Conservation (phyloP, 352 stramenopile species). For the Phytophthora nicotianae region DNA sequence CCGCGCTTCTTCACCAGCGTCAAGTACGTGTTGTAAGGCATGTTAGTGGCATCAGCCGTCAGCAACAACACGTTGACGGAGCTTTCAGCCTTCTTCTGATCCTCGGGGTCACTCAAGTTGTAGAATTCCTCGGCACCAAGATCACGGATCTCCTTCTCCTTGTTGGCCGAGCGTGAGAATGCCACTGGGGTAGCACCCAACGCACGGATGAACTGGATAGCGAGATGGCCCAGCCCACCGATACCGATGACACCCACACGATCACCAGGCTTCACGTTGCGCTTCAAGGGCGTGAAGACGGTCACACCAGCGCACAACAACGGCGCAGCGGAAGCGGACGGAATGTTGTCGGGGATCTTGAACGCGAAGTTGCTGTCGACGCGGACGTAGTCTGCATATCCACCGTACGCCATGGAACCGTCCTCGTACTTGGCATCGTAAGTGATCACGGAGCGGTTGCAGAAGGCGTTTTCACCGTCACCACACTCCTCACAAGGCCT, state of each 20-base stretch:
- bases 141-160: constrained; percentile 20
- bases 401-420: constrained; percentile 25
- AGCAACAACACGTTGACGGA: constrained; percentile 71
- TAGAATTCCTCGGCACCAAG: constrained; percentile 25
- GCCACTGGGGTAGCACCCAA: constrained; percentile 15
- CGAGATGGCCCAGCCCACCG: constrained; percentile 21
- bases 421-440: constrained; percentile 51
- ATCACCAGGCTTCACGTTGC: constrained; percentile 21
- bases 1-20: constrained; percentile 51
- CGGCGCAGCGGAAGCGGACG: constrained; percentile 7
- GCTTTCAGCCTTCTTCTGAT: constrained; percentile 21
- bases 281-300: constrained; percentile 21
- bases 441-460: constrained; percentile 45
- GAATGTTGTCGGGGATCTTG: constrained; percentile 20
- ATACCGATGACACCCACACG: constrained; percentile 21
- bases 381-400: constrained; percentile 35
- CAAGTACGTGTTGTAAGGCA: constrained; percentile 54
- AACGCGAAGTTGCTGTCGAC: constrained; percentile 34
- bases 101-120: constrained; percentile 15
- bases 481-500: constrained; percentile 41
- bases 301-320: constrained; percentile 17
- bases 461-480: constrained; percentile 65
- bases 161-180: constrained; percentile 19
- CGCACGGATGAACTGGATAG: constrained; percentile 30
- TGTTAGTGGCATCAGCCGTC: constrained; percentile 60